phyloP scores from a whole-genome alignment of 192 early-diverging fungal species.

The Coemansia sp. region DNA sequence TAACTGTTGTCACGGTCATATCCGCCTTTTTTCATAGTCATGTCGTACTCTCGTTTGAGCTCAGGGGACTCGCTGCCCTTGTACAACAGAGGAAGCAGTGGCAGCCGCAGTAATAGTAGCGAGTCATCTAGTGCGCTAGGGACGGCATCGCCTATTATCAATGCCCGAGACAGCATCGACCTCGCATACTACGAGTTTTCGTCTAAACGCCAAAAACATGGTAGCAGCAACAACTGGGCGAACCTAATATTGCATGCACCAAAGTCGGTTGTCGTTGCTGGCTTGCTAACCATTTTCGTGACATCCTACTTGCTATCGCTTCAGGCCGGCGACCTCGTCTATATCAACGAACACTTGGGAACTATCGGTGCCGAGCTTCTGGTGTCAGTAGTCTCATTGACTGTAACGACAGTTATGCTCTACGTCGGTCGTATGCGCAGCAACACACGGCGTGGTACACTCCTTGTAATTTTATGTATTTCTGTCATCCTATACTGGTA shows the following conservation, averaged over 20 bases:
- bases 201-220: background rate
- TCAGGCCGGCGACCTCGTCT: slow-evolving; percentile 55
- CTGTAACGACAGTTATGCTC: slow-evolving; percentile 45
- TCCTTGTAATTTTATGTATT: slow-evolving; percentile 12
- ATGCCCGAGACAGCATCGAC: background rate
- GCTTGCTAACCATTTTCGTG: slow-evolving; percentile 2
- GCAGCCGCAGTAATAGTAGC: background rate
- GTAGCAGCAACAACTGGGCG: background rate
- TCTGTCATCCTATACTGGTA: slow-evolving; percentile 50
- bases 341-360: slow-evolving; percentile 57
- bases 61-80: background rate
- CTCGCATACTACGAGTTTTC: background rate
- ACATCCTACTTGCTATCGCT: slow-evolving; percentile 27
- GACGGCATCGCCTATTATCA: background rate
- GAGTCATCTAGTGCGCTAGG: background rate
- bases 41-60: background rate
- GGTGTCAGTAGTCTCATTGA: slow-evolving; percentile 53
- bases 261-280: slow-evolving; percentile 9
- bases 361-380: slow-evolving; percentile 52
- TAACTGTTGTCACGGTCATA: background rate
- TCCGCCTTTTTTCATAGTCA: background rate
- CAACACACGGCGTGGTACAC: slow-evolving; percentile 22
- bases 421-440: slow-evolving; percentile 42
- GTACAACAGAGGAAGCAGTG: background rate
- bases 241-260: background rate